Conservation (phyloP, 345 rosid genomes). For the Euphorbia peplus region DNA sequence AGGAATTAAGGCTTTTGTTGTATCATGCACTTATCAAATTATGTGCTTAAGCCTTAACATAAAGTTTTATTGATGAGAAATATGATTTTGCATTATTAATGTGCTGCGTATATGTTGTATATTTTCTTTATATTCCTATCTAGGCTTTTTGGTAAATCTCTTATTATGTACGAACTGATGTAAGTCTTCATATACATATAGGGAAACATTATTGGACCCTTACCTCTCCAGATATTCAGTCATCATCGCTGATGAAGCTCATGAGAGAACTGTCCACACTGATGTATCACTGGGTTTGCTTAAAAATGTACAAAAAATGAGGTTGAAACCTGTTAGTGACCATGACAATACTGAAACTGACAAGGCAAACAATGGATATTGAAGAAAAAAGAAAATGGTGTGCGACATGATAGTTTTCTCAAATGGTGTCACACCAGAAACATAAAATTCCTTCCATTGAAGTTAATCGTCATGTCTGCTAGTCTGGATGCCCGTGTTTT, state of each 20-base stretch:
- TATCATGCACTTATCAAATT: not conserved
- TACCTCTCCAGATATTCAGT: constrained; percentile 76
- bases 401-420: no score
- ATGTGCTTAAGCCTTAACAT: not conserved
- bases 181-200: constrained; percentile 25
- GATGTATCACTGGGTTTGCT: constrained; percentile 88
- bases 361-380: constrained; percentile 24
- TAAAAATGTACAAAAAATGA: constrained; percentile 58
- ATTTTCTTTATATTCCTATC: no score
- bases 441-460: constrained; percentile 55
- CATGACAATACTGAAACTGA: constrained; percentile 23
- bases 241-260: constrained; percentile 89
- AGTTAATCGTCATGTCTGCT: constrained; percentile 91
- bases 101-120: not conserved
- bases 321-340: constrained; percentile 42
- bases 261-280: constrained; percentile 90
- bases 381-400: constrained; percentile 33
- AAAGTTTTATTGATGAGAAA: not conserved
- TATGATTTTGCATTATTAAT: not conserved
- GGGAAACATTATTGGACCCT: constrained; percentile 90
- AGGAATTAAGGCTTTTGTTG: not conserved
- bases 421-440: no score
- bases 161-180: constrained; percentile 20
- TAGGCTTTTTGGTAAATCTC: constrained; percentile 6
- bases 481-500: constrained; percentile 88